Conservation (phyloP, 306 rosid species). For the Prinsepia uniflora region DNA sequence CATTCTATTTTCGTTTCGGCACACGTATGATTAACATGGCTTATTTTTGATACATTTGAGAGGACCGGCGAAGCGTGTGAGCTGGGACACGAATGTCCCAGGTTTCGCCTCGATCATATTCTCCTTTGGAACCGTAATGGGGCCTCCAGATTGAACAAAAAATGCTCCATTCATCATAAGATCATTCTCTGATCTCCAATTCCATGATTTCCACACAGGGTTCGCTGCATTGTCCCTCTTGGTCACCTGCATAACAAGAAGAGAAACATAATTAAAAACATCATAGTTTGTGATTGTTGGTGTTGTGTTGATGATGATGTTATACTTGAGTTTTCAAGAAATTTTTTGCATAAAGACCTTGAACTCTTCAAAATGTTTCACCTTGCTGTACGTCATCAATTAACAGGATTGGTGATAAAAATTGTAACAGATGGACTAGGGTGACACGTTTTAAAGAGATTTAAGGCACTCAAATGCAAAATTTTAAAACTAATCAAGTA, state of each 20-base stretch:
- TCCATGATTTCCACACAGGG: constrained; percentile 46
- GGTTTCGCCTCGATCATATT: constrained; percentile 29
- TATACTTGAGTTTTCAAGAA: too few relatives aligned
- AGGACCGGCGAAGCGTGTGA: constrained; percentile 49
- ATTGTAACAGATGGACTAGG: too few relatives aligned
- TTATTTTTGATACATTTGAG: constrained; percentile 29
- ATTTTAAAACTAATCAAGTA: too few relatives aligned
- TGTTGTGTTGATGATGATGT: too few relatives aligned
- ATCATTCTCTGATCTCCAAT: constrained; percentile 55
- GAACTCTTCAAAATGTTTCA: too few relatives aligned
- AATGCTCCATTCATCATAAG: constrained; percentile 48
- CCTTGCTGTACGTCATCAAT: too few relatives aligned
- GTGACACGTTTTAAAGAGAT: too few relatives aligned
- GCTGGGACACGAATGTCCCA: constrained; percentile 30
- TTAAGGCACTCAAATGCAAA: too few relatives aligned
- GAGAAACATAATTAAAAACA: neutral
- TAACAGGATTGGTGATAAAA: too few relatives aligned
- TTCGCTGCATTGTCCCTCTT: constrained; percentile 43
- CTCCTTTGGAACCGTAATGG: constrained; percentile 6
- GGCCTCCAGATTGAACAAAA: constrained; percentile 38
- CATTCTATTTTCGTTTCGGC: neutral
- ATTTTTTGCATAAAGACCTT: too few relatives aligned
- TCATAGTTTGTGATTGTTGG: too few relatives aligned
- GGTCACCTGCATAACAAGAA: constrained; percentile 38
- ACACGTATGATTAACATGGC: constrained; percentile 31